Base-by-base conservation (phyloP, 345 rosid genomes). In the Aquilaria yunnanensis region DNA sequence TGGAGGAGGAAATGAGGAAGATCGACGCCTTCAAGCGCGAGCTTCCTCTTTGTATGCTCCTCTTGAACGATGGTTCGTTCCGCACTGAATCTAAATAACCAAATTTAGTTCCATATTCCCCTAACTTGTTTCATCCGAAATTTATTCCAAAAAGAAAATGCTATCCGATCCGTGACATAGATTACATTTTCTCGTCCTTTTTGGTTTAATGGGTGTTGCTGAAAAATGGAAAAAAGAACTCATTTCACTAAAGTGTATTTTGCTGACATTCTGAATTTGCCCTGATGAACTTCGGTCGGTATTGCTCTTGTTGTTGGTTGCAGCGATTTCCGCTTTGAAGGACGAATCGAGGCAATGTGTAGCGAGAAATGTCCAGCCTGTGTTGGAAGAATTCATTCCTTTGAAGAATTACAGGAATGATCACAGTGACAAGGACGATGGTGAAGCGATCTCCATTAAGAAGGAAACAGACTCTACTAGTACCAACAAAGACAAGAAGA, bases 1-100 rank as follows among this genome's bases (percentile, higher is more conserved):
- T 94, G 70, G 87, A 88, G 70, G 95, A 77, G 47, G 99, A 94
- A 68, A 67, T 81, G 83, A 75, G 60, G 33, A 94, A 90, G 89
- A 88, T 93, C 75, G 83, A 90, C 45, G 86, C 80, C 14, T 86
- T 78, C 65, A 76, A 84, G 56, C 92, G 92, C 60, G 86, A 94
- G 84, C 85, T 94, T 50, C 99, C 99, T 74, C 81, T 88, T 48
- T 90, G 79, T 71, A 76, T 94, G 79, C 75, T 90, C 60, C 81
- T 94, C 59, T 50, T 94, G 69, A 86, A 81, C 52, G 82, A 90
- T 72, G 97, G 97, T 94, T 69, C 47, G 88, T 78, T 69, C 61
- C 30, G 13, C n/a, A 23, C 23, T 23, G 23, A 23, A 23, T 23
- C 23, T 23, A 23, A 23, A 30, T 47, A 37, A 30, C 14, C 31